Percentiles rank a stretch among this genome's conserved stretches.
Conservation (phyloP, 768 basidiomycete species). For the Boletellus ananiceps region DNA sequence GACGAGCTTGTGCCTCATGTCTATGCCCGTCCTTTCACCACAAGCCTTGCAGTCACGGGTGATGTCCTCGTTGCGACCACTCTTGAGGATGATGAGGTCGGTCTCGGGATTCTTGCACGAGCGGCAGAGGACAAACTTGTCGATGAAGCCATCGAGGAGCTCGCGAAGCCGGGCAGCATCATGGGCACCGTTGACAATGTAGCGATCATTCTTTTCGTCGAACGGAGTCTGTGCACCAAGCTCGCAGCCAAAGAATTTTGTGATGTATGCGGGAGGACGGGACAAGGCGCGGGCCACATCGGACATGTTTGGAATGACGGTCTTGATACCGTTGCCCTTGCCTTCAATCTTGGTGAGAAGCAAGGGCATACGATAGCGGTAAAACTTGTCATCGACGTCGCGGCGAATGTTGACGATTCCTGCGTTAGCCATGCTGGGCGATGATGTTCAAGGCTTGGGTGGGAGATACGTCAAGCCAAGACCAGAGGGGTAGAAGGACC, state of each 20-base stretch:
- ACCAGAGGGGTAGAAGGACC: not conserved
- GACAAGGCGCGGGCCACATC: slow-evolving; percentile 94
- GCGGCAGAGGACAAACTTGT: slow-evolving; percentile 96
- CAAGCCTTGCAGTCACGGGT: slow-evolving; percentile 98
- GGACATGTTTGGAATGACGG: slow-evolving; percentile 97
- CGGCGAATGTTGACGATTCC: slow-evolving; percentile 90
- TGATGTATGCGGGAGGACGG: slow-evolving; percentile 92
- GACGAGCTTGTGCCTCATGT: slow-evolving; percentile 95
- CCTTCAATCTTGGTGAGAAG: slow-evolving; percentile 96
- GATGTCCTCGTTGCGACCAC: slow-evolving; percentile 76
- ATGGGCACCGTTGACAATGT: slow-evolving; percentile 98
- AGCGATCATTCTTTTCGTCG: slow-evolving; percentile 95
- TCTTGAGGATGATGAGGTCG: slow-evolving; percentile 85
- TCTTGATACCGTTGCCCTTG: slow-evolving; percentile 99
- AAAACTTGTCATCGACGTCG: slow-evolving; percentile 96
- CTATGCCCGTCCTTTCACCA: slow-evolving; percentile 84
- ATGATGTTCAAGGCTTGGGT: slow-evolving; percentile 52
- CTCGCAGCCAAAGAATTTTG: slow-evolving; percentile 99
- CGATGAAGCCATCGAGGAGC: slow-evolving; percentile 94
- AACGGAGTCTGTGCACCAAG: slow-evolving; percentile 96
- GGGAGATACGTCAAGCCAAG: not conserved
- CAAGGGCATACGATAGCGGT: slow-evolving; percentile 96
- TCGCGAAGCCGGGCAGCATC: slow-evolving; percentile 88
- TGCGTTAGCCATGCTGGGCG: slow-evolving; percentile 77
- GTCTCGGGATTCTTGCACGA: slow-evolving; percentile 99